phyloP scores from a whole-genome alignment of 2,329 filamentous ascomycete species.

The Plectosphaerella plurivora region DNA sequence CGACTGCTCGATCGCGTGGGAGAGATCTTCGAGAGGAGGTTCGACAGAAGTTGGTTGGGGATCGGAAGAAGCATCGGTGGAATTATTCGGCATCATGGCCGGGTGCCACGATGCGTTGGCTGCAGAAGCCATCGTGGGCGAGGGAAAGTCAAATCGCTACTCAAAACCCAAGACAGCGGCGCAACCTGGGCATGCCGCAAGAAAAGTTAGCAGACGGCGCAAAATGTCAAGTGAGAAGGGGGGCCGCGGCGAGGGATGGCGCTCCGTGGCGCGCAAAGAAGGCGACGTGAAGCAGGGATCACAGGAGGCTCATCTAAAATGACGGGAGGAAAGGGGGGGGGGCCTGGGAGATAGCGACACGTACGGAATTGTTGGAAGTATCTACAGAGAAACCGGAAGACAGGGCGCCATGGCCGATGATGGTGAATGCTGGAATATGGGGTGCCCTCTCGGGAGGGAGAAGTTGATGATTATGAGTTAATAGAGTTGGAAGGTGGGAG shows the following conservation, averaged over 20 bases:
- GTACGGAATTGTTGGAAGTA: neutral
- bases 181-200: constrained; percentile 1
- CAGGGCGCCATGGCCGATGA: constrained; percentile 2
- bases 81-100: constrained; percentile 31
- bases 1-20: neutral
- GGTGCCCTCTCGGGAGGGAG: neutral
- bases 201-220: neutral
- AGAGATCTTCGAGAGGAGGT: neutral
- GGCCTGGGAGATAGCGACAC: neutral
- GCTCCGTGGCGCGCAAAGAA: neutral
- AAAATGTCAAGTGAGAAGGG: neutral
- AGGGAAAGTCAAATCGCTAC: constrained; percentile 8
- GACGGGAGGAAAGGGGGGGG: neutral
- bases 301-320: neutral
- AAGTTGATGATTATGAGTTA: neutral
- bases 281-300: neutral
- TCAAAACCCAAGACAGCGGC: constrained; percentile 6
- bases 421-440: neutral
- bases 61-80: constrained; percentile 14
- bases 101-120: constrained; percentile 33
- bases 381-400: constrained; percentile 1
- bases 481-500: neutral
- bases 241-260: constrained; percentile 4
- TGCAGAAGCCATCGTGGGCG: neutral
- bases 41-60: neutral